A percentile compares a stretch with the other conserved stretches of the same genome.
Evolutionary conservation across 1,284 basidiomycete species (phyloP).

Genomic region (Ceratobasidium sp.): DNA sequence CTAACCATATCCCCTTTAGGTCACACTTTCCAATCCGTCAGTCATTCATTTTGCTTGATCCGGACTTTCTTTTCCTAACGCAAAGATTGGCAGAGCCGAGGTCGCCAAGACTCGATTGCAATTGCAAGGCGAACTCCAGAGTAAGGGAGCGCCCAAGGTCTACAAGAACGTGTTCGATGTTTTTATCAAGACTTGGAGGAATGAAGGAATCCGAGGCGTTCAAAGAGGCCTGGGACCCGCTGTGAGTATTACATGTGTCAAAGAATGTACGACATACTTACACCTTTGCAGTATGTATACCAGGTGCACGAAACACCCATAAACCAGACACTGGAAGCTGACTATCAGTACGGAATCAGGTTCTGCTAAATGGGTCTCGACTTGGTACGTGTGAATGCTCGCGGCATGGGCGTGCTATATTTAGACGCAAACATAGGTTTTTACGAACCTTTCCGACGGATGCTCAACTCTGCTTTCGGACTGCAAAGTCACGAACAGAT

Average conservation of each 20-base stretch:
- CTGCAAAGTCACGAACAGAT: conserved; percentile 68
- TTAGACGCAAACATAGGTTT: conserved; percentile 66
- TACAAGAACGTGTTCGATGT: conserved; percentile 92
- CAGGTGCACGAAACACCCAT: conserved; percentile 63
- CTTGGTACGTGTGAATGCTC: conserved; percentile 63
- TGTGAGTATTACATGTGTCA: conserved; percentile 58
- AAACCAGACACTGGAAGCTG: not conserved
- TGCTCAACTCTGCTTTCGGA: conserved; percentile 74
- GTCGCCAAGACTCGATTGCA: conserved; percentile 95
- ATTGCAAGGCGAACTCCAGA: conserved; percentile 90
- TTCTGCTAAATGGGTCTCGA: conserved; percentile 92
- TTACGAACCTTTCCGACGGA: conserved; percentile 88
- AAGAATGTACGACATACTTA: not conserved
- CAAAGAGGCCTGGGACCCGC: conserved; percentile 92
- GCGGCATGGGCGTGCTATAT: not conserved
- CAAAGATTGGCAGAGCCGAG: conserved; percentile 60
- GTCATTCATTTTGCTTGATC: not conserved
- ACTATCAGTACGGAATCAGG: conserved; percentile 54
- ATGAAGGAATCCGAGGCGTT: conserved; percentile 89
- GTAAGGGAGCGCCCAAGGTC: conserved; percentile 73
- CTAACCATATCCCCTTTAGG: conserved; percentile 54
- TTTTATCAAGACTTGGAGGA: conserved; percentile 84
- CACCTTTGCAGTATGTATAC: conserved; percentile 74
- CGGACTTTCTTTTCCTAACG: not conserved
- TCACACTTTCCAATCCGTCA: conserved; percentile 77